A percentile compares a stretch with the other conserved stretches of the same genome.
phyloP scores from a whole-genome alignment of 176 grass and related monocot species.

The Dactylis glomerata region DNA sequence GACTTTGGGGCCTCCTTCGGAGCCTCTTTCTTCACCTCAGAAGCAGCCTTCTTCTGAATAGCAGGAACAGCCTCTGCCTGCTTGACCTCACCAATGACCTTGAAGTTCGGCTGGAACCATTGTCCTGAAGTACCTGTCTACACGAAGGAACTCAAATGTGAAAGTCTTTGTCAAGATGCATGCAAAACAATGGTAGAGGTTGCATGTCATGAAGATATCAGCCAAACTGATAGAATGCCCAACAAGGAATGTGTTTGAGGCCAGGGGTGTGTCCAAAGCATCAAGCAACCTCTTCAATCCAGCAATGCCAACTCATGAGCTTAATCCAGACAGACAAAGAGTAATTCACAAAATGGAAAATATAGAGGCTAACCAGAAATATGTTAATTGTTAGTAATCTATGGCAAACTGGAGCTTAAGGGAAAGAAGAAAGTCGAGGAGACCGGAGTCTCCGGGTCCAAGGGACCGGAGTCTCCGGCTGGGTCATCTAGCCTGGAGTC shows the following conservation, averaged over 20 bases:
- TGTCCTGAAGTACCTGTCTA: slow-evolving; percentile 86
- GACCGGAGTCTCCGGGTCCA: too few species aligned
- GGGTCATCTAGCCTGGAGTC: too few species aligned
- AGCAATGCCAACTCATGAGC: too few species aligned
- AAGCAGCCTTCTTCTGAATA: slow-evolving; percentile 39
- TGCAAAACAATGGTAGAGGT: slow-evolving; percentile 48
- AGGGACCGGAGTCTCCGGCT: too few species aligned
- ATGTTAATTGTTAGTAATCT: too few species aligned
- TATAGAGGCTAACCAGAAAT: too few species aligned
- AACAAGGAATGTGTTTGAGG: slow-evolving; percentile 70
- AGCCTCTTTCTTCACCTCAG: too few species aligned
- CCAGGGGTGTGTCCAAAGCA: slow-evolving; percentile 67
- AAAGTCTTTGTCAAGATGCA: slow-evolving; percentile 60
- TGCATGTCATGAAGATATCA: slow-evolving; percentile 71
- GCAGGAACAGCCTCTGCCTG: slow-evolving; percentile 58
- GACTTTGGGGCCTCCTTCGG: slow-evolving; percentile 64
- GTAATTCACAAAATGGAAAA: too few species aligned
- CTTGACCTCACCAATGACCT: slow-evolving; percentile 57
- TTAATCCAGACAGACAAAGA: too few species aligned
- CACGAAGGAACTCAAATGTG: slow-evolving; percentile 78
- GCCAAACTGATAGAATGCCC: slow-evolving; percentile 73
- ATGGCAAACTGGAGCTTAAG: too few species aligned
- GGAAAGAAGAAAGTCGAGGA: too few species aligned
- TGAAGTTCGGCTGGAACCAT: slow-evolving; percentile 72
- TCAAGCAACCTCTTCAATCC: too few species aligned